These are phyloP conservation scores for Zygotorulaspora florentina DNA, from an alignment of 805 yeast genomes.

Conservation along the genomic window DNA sequence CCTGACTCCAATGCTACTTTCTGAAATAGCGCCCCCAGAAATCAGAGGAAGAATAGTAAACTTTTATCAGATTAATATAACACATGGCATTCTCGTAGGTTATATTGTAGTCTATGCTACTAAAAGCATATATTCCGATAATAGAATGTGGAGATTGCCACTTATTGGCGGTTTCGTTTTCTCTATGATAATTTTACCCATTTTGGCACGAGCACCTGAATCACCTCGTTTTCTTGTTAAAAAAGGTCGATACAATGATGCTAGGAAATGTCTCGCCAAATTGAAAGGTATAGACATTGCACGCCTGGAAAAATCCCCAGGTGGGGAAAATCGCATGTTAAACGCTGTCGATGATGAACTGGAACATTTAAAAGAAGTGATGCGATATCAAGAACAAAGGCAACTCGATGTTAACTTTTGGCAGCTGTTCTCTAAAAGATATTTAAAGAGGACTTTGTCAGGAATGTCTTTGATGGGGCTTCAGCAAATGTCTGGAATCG, in stretches of 20 bases:
- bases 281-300: not conserved
- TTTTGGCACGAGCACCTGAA: constrained; percentile 62
- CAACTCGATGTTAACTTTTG: constrained; percentile 51
- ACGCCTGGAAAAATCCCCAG: too few relatives aligned
- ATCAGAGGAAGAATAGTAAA: constrained; percentile 65
- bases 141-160: constrained; percentile 65
- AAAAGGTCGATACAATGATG: constrained; percentile 46
- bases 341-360: constrained; percentile 42
- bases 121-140: constrained; percentile 20
- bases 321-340: constrained; percentile 36
- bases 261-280: not conserved
- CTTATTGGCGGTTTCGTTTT: constrained; percentile 43
- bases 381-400: not conserved
- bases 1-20: constrained; percentile 62
- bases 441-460: constrained; percentile 45
- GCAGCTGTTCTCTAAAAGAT: constrained; percentile 44
- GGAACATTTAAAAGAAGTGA: constrained; percentile 33
- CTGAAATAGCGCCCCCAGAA: constrained; percentile 60
- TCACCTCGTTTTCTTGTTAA: constrained; percentile 56
- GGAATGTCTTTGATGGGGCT: constrained; percentile 56
- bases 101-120: constrained; percentile 49
- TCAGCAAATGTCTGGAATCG: constrained; percentile 59
- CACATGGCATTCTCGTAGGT: constrained; percentile 62
- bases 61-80: constrained; percentile 57
- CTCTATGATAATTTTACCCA: constrained; percentile 46